phyloP scores from a whole-genome alignment of 306 rosid genomes.

The Hippophae tibetana region DNA sequence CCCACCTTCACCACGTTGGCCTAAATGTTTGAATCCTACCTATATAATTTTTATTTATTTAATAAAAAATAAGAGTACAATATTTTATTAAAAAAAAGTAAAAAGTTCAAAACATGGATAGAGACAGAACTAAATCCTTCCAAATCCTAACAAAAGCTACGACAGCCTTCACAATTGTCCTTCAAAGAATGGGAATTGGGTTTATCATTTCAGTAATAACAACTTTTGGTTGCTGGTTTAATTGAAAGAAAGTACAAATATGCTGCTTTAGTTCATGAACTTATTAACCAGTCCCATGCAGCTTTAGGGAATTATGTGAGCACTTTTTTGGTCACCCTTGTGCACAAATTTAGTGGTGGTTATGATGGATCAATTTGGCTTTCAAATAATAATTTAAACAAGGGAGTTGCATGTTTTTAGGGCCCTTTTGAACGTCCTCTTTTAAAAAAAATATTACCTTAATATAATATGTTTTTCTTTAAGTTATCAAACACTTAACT shows the following conservation, averaged over 20 bases:
- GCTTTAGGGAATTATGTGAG: conserved; percentile 62
- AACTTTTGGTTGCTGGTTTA: conserved; percentile 66
- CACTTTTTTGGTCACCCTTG: conserved; percentile 54
- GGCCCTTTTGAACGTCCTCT: too few species aligned
- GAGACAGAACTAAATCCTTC: conserved; percentile 50
- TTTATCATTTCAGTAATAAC: conserved; percentile 60
- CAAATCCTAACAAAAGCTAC: conserved; percentile 86
- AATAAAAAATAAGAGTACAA: too few species aligned
- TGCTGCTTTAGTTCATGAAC: conserved; percentile 39
- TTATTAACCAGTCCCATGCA: conserved; percentile 26
- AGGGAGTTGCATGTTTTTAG: conserved; percentile 20
- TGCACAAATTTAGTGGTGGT: conserved; percentile 56
- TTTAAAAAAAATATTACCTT: too few species aligned
- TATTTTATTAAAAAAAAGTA: not conserved
- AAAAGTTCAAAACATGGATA: conserved; percentile 79
- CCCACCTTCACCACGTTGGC: too few species aligned
- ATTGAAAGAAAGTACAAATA: conserved; percentile 54
- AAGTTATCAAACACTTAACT: too few species aligned
- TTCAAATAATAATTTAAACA: conserved; percentile 51
- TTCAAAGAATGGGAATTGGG: conserved; percentile 85
- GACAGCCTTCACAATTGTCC: conserved; percentile 66
- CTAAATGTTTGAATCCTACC: too few species aligned
- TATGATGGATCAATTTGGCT: conserved; percentile 79
- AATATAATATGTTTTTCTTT: too few species aligned
- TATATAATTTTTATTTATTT: too few species aligned